Percentiles rank a stretch among this genome's conserved stretches.
These are phyloP conservation scores for Podosphaera aphanis DNA, from an alignment of 2,329 filamentous ascomycete species.

Conservation along the genomic window DNA sequence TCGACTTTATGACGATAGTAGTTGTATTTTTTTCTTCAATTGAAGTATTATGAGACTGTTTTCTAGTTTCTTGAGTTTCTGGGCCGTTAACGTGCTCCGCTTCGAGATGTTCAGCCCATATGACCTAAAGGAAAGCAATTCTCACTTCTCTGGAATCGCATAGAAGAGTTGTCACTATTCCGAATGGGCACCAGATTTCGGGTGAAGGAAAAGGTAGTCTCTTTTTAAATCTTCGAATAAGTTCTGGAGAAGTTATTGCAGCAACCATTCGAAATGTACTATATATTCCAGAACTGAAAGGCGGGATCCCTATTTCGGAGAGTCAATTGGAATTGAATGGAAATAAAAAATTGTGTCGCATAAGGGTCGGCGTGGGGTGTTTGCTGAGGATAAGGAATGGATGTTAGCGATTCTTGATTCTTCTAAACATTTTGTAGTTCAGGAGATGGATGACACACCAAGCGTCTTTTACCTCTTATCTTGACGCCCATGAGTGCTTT, in stretches of 20 bases:
- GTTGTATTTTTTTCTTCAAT: too few species aligned
- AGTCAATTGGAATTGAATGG: constrained; percentile 1
- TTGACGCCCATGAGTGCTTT: too few species aligned
- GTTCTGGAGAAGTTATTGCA: neutral
- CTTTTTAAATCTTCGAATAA: neutral
- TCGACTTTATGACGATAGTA: too few species aligned
- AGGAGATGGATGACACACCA: too few species aligned
- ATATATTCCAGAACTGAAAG: neutral
- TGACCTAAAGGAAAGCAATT: neutral
- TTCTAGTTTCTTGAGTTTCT: too few species aligned
- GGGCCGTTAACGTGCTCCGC: too few species aligned
- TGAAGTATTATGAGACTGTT: too few species aligned
- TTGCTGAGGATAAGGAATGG: neutral
- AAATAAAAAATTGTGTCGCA: neutral
- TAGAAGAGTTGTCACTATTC: neutral
- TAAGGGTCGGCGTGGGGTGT: neutral
- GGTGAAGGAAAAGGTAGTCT: neutral
- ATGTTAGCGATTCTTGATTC: neutral
- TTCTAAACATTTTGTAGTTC: neutral
- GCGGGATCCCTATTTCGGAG: neutral
- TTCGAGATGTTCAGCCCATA: neutral
- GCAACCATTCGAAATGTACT: neutral
- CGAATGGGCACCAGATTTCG: neutral
- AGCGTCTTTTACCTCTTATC: too few species aligned
- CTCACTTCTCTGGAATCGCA: neutral